Conservation (phyloP, 2,329 filamentous ascomycete genomes). For the Diaporthe sp. region DNA sequence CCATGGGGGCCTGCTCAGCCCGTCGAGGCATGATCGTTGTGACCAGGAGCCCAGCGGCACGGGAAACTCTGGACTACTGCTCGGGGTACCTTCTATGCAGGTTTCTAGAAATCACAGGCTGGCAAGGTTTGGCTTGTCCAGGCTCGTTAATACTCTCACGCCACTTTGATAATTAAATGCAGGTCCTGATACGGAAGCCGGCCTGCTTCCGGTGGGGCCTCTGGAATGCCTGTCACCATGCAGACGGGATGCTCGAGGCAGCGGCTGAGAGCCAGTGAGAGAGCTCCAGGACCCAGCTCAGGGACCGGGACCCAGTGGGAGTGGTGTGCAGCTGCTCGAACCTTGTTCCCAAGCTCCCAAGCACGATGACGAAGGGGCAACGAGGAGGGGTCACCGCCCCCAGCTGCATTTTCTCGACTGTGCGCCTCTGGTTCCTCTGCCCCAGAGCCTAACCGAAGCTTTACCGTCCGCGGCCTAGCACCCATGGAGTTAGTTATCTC, state of each 20-base stretch:
- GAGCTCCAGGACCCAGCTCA: conserved; percentile 25
- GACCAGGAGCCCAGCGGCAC: background rate
- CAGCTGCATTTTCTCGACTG: conserved; percentile 9
- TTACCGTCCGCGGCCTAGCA: conserved; percentile 10
- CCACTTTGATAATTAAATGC: conserved; percentile 11
- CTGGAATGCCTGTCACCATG: conserved; percentile 27
- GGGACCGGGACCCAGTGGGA: conserved; percentile 22
- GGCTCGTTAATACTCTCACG: conserved; percentile 7
- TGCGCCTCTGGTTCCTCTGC: background rate
- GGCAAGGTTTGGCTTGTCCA: conserved; percentile 11
- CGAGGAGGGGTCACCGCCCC: conserved; percentile 20
- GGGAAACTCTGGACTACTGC: conserved; percentile 8
- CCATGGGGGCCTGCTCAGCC: conserved; percentile 6
- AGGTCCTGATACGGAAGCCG: conserved; percentile 29
- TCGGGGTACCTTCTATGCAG: conserved; percentile 16
- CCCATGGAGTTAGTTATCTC: conserved; percentile 20
- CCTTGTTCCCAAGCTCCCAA: conserved; percentile 30
- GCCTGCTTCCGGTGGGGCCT: conserved; percentile 31
- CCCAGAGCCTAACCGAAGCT: conserved; percentile 19
- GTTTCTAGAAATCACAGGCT: conserved; percentile 28
- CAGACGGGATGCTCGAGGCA: conserved; percentile 16
- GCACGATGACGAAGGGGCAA: conserved; percentile 35
- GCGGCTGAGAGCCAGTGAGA: conserved; percentile 25
- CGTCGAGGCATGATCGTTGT: conserved; percentile 27
- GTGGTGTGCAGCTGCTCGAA: conserved; percentile 9